Evolutionary conservation across 345 rosid species (phyloP), one percentile per base, ranked within the genome.

Genomic region (Turnera subulata): DNA sequence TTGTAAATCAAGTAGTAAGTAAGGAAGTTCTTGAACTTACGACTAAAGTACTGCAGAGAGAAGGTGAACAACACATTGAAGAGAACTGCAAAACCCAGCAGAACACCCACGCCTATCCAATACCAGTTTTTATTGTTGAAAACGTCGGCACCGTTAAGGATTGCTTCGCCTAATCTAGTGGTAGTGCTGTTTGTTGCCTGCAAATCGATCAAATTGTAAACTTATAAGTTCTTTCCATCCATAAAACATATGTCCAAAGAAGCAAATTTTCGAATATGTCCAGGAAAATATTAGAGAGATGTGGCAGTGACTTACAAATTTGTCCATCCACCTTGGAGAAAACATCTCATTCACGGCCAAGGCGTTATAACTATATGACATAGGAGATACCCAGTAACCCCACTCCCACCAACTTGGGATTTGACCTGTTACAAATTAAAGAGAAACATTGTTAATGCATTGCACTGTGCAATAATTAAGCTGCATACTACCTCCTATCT

Each of bases 381-480:
- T 4, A 11, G 99, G 97, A 32, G 97, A 93, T 51, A 87, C 59
- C 99, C 99, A 93, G 57, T 93, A 81, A 53, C 75, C 97, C 99
- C 97, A 93, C 24, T 50, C 47, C 96, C 94, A 93, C 91, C 99
- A 87, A 8, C 14, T 53, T 26, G 97, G 99, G 65, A 93, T 85
- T 24, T 79, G 21, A 53, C 61, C 96, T 88, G 80, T 72, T 55
- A 61, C 16, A 26, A 60, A 55, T 45, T n/a, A n/a, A n/a, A n/a
- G 12, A 8, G 35, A 29, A 29, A 8, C 35, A 29, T 29, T 29
- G 35, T 29, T 29, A n/a, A 29, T 29, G 35, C 35, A 29, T 29
- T 3, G 4, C n/a, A n/a, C n/a, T n/a, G n/a, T n/a, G n/a, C n/a
- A n/a, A n/a, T n/a, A n/a, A n/a, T n/a, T n/a, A n/a, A n/a, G n/a